Conservation (phyloP, 768 basidiomycete species). For the Suillus clintonianus region DNA sequence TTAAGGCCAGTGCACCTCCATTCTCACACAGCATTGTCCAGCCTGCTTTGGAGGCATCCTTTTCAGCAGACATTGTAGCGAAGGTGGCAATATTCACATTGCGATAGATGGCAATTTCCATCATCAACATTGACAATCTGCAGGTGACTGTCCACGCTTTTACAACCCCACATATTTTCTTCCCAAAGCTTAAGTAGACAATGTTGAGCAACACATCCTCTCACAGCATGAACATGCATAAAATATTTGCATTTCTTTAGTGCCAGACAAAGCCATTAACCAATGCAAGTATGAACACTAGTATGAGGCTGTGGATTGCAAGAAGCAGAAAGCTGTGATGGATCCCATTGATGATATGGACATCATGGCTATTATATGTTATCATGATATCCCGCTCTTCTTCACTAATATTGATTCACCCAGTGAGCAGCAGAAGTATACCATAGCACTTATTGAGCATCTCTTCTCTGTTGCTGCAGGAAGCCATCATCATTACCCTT, state of each 20-base stretch:
- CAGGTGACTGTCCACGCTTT: conserved; percentile 34
- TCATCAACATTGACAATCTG: conserved; percentile 32
- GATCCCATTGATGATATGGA: conserved; percentile 36
- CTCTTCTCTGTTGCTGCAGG: too few relatives aligned
- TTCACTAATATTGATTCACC: conserved; percentile 42
- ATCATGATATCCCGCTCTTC: conserved; percentile 38
- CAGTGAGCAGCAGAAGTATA: conserved; percentile 41
- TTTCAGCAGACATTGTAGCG: conserved; percentile 9
- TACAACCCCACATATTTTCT: conserved; percentile 36
- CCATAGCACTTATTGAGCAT: conserved; percentile 12
- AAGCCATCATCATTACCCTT: too few relatives aligned
- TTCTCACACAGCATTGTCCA: conserved; percentile 26
- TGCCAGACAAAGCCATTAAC: conserved; percentile 35
- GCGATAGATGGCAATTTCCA: conserved; percentile 42
- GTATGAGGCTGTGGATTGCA: conserved; percentile 36
- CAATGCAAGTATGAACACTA: conserved; percentile 34
- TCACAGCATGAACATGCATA: too few relatives aligned
- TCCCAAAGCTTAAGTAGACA: conserved; percentile 29
- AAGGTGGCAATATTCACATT: conserved; percentile 39
- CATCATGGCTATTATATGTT: conserved; percentile 40
- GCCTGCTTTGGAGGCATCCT: conserved; percentile 27
- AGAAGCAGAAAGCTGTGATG: conserved; percentile 26
- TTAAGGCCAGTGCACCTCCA: neutral
- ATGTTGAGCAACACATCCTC: too few relatives aligned
- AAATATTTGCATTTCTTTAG: too few relatives aligned